Conservation (phyloP, 495 filamentous ascomycete genomes). For the Penicillium antarcticum region DNA sequence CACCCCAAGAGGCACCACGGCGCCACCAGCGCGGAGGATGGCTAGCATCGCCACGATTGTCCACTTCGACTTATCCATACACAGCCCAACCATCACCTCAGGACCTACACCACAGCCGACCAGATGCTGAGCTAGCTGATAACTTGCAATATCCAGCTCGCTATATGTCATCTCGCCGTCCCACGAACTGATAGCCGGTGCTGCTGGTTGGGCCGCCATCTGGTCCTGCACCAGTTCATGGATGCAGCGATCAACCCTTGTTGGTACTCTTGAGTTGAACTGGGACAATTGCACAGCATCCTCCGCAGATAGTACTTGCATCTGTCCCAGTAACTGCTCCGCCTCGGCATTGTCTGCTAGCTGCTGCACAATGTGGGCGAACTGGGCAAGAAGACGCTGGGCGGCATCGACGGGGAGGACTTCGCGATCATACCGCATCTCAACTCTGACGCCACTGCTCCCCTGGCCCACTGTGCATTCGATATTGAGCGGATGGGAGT, state of each 20-base stretch:
- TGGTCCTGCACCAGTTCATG: not conserved
- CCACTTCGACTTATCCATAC: conserved; percentile 49
- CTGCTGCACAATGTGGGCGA: conserved; percentile 2
- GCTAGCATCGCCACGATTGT: conserved; percentile 36
- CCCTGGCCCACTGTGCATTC: not conserved
- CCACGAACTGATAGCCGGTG: conserved; percentile 29
- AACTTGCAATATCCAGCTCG: conserved; percentile 29
- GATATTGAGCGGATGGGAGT: not conserved
- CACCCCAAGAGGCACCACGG: conserved; percentile 22
- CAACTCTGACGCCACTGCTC: not conserved
- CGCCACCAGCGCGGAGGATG: conserved; percentile 31
- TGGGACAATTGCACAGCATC: not conserved
- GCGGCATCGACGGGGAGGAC: not conserved
- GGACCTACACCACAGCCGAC: conserved; percentile 25
- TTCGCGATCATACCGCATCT: not conserved
- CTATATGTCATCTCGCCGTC: conserved; percentile 33
- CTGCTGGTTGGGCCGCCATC: not conserved
- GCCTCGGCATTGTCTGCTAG: not conserved
- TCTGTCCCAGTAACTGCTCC: not conserved
- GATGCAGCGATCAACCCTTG: not conserved
- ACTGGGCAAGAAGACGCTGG: conserved; percentile 1
- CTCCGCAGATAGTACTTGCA: not conserved
- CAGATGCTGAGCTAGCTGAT: conserved; percentile 29
- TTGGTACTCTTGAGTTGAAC: not conserved
- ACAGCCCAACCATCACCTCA: conserved; percentile 48